Evolutionary conservation across 352 stramenopile genomes (phyloP).

Genomic region (Globisporangium paddicum): DNA sequence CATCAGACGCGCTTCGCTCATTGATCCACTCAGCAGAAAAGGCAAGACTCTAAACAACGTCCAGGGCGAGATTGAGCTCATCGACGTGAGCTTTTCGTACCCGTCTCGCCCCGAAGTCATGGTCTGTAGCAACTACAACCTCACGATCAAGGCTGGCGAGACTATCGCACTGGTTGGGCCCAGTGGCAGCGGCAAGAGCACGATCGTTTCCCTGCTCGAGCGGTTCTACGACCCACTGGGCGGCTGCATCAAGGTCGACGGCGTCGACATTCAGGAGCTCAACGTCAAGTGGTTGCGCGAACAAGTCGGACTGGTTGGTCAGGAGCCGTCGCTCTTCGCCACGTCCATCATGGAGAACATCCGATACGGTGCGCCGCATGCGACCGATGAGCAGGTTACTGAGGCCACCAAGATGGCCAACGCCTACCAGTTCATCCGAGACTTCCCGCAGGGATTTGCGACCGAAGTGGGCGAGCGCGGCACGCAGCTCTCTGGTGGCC

Average conservation of each 20-base stretch:
- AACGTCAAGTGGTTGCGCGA: slow-evolving; percentile 68
- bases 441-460: slow-evolving; percentile 74
- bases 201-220: slow-evolving; percentile 82
- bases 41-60: slow-evolving; percentile 22
- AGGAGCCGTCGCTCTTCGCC: slow-evolving; percentile 44
- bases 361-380: neutral
- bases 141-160: slow-evolving; percentile 29
- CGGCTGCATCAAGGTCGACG: slow-evolving; percentile 18
- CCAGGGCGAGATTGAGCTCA: slow-evolving; percentile 30
- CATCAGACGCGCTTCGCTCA: slow-evolving; percentile 53
- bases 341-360: slow-evolving; percentile 28
- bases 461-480: slow-evolving; percentile 83
- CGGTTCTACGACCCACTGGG: slow-evolving; percentile 83
- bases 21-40: slow-evolving; percentile 37
- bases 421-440: slow-evolving; percentile 55
- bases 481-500: slow-evolving; percentile 19
- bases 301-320: slow-evolving; percentile 88
- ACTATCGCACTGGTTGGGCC: slow-evolving; percentile 22
- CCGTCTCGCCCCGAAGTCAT: slow-evolving; percentile 34
- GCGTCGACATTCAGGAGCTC: slow-evolving; percentile 34
- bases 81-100: slow-evolving; percentile 41
- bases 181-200: slow-evolving; percentile 75
- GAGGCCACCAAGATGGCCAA: slow-evolving; percentile 13
- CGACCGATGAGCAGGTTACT: slow-evolving; percentile 7
- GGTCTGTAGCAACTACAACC: slow-evolving; percentile 9